Conservation (phyloP, 2,329 filamentous ascomycete species). For the Phyllosticta citriasiana region DNA sequence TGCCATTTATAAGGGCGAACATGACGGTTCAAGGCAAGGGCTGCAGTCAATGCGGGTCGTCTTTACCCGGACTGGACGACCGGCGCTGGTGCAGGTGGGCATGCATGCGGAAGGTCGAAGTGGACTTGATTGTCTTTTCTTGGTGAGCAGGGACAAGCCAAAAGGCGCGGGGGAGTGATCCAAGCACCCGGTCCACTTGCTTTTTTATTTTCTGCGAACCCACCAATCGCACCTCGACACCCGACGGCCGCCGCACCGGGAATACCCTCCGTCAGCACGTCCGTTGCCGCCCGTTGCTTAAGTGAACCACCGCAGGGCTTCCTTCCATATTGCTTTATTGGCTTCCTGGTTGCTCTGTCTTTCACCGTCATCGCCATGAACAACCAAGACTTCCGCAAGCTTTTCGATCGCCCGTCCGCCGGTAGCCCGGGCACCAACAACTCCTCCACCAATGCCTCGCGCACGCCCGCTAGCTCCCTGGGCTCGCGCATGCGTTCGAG, state of each 20-base stretch:
- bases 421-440: constrained; percentile 18
- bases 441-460: constrained; percentile 14
- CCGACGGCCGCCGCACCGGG: not conserved
- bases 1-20: not conserved
- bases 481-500: constrained; percentile 70
- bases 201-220: not conserved
- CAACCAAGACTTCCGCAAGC: constrained; percentile 84
- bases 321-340: not conserved
- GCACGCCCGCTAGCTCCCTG: constrained; percentile 40
- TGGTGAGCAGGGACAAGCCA: not conserved
- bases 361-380: constrained; percentile 54
- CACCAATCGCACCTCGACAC: not conserved
- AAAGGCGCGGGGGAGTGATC: not conserved
- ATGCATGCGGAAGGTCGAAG: not conserved
- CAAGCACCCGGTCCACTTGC: not conserved
- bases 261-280: not conserved
- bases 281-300: not conserved
- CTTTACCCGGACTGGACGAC: not conserved
- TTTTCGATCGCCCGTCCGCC: constrained; percentile 51
- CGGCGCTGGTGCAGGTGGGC: not conserved
- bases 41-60: no score
- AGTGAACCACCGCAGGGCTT: not conserved
- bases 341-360: not conserved
- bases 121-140: not conserved
- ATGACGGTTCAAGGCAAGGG: no score